Evolutionary conservation across 192 early-diverging fungal species (phyloP).

Genomic region (Powellomyces hirtus): DNA sequence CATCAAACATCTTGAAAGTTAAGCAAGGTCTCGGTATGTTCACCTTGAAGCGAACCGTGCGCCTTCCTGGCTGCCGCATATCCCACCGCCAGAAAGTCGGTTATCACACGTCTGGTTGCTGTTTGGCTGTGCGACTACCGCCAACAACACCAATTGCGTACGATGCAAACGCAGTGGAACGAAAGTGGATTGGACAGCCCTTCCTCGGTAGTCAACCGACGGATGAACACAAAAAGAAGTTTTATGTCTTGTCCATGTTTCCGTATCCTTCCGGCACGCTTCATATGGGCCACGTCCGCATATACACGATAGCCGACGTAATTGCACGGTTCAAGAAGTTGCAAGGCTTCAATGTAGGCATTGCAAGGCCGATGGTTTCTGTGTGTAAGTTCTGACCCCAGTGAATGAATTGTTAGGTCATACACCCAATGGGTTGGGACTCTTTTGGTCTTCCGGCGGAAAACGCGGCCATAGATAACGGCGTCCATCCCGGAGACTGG

Average conservation of each 20-base stretch:
- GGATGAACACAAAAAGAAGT: background rate
- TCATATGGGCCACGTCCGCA: conserved; percentile 96
- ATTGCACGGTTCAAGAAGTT: conserved; percentile 75
- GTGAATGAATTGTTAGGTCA: too few relatives aligned
- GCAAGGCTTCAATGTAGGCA: conserved; percentile 62
- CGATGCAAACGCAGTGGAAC: background rate
- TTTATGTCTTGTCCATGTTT: conserved; percentile 91
- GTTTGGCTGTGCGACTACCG: too few relatives aligned
- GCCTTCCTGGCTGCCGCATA: too few relatives aligned
- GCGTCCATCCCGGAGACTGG: conserved; percentile 77
- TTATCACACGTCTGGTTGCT: too few relatives aligned
- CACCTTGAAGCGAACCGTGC: too few relatives aligned
- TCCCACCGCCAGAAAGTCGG: too few relatives aligned
- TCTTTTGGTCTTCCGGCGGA: conserved; percentile 98
- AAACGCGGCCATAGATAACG: conserved; percentile 88
- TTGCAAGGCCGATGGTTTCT: too few relatives aligned
- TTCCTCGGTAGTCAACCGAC: background rate
- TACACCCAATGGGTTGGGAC: conserved; percentile 97
- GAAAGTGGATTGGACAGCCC: background rate
- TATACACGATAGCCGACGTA: conserved; percentile 91
- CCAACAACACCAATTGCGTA: too few relatives aligned
- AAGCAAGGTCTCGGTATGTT: too few relatives aligned
- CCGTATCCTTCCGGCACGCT: conserved; percentile 91
- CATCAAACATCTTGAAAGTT: too few relatives aligned
- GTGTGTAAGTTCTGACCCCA: too few relatives aligned